These are phyloP conservation scores for Crassisporium funariophilum DNA, from an alignment of 768 basidiomycete genomes.

Conservation along the genomic window DNA sequence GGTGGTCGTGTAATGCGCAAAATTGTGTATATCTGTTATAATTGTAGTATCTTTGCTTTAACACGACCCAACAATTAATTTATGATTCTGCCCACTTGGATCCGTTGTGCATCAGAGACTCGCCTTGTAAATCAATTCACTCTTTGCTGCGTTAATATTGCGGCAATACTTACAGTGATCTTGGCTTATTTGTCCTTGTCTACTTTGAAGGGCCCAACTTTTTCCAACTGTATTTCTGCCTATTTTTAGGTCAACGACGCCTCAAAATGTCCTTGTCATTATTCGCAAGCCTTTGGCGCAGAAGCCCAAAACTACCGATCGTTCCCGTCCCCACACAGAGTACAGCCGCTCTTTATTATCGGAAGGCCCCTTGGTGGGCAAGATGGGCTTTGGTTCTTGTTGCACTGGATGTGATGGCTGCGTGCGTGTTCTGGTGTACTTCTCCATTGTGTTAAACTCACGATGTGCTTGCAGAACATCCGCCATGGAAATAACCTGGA, in stretches of 20 bases:
- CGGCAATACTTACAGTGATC: too few relatives aligned
- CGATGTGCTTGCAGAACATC: slow-evolving; percentile 8
- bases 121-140: neutral
- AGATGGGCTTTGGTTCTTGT: slow-evolving; percentile 17
- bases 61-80: too few relatives aligned
- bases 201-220: too few relatives aligned
- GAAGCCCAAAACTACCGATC: slow-evolving; percentile 5
- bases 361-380: slow-evolving; percentile 11
- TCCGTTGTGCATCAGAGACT: neutral
- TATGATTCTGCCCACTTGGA: neutral
- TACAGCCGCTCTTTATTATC: slow-evolving; percentile 8
- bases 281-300: neutral
- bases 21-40: slow-evolving; percentile 1
- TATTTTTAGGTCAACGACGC: too few relatives aligned
- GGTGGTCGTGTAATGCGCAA: neutral
- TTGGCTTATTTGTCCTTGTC: too few relatives aligned
- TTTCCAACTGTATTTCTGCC: too few relatives aligned
- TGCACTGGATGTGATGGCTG: slow-evolving; percentile 15
- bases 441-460: neutral
- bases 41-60: neutral
- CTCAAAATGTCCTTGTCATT: too few relatives aligned
- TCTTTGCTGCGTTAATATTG: too few relatives aligned
- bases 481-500: slow-evolving; percentile 18
- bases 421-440: slow-evolving; percentile 9
- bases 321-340: slow-evolving; percentile 2